Evolutionary conservation across 2,329 filamentous ascomycete species (phyloP).

Genomic region (Orbilia brochopaga): DNA sequence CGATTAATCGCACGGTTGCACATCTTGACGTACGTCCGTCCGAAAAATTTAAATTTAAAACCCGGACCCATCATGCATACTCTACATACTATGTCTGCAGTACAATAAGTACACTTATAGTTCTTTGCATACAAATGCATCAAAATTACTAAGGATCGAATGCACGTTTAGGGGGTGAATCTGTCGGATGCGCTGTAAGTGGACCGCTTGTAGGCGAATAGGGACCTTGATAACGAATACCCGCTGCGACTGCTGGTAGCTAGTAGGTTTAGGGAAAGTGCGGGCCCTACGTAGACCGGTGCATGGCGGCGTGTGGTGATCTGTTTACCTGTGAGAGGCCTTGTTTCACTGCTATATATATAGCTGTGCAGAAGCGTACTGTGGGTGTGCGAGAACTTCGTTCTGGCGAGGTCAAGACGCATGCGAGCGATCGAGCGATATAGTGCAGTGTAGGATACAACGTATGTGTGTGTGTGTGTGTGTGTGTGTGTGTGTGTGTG

Average conservation of each 20-base stretch:
- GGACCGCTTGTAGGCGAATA: constrained; percentile 11
- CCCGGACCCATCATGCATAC: too few relatives aligned
- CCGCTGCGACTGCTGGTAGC: constrained; percentile 1
- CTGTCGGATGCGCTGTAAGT: constrained; percentile 8
- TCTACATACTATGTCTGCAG: too few relatives aligned
- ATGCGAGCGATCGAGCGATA: constrained; percentile 5
- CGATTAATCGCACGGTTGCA: too few relatives aligned
- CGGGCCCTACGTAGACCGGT: constrained; percentile 1
- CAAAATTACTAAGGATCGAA: too few relatives aligned
- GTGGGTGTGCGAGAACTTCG: neutral
- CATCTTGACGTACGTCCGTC: too few relatives aligned
- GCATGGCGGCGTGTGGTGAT: constrained; percentile 46
- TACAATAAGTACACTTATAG: too few relatives aligned
- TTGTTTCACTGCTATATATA: constrained; percentile 50
- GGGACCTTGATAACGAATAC: constrained; percentile 21
- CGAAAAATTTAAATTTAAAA: too few relatives aligned
- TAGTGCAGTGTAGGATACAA: too few relatives aligned
- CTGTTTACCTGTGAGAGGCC: constrained; percentile 50
- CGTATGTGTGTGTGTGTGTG: too few relatives aligned
- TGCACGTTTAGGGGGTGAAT: neutral
- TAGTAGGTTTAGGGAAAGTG: constrained; percentile 35
- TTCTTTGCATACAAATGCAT: too few relatives aligned
- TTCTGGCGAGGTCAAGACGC: neutral
- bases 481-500: too few relatives aligned
- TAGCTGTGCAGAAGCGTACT: constrained; percentile 34